Evolutionary conservation across 352 stramenopile genomes (phyloP).

Genomic region (Pseudoperonospora humuli): DNA sequence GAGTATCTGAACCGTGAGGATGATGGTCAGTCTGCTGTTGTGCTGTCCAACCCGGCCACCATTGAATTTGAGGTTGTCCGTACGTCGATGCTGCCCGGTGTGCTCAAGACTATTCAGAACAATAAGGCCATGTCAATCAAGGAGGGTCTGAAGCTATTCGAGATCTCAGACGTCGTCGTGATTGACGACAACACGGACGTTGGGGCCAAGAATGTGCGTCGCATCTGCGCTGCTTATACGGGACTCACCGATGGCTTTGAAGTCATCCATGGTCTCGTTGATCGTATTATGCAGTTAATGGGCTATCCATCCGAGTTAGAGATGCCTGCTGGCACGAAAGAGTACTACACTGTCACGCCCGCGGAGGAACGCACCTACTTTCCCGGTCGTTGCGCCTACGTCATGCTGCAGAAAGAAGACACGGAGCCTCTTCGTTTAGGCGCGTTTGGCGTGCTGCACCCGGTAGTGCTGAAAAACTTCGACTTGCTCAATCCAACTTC

Average conservation of each 20-base stretch:
- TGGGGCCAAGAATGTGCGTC: slow-evolving; percentile 93
- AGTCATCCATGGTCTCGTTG: slow-evolving; percentile 98
- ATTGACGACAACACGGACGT: slow-evolving; percentile 89
- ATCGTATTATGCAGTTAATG: slow-evolving; percentile 97
- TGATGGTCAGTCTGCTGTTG: slow-evolving; percentile 85
- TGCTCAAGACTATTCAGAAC: slow-evolving; percentile 98
- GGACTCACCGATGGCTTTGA: slow-evolving; percentile 97
- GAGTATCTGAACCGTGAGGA: slow-evolving; percentile 86
- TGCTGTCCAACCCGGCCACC: slow-evolving; percentile 97
- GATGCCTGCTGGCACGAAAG: slow-evolving; percentile 49
- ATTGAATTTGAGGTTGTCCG: slow-evolving; percentile 99
- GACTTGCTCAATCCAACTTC: slow-evolving; percentile 95
- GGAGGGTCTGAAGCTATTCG: slow-evolving; percentile 97
- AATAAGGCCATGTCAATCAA: slow-evolving; percentile 97
- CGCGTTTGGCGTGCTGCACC: slow-evolving; percentile 97
- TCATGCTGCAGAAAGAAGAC: slow-evolving; percentile 87
- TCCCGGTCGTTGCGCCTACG: slow-evolving; percentile 91
- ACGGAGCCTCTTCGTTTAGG: slow-evolving; percentile 77
- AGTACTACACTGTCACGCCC: slow-evolving; percentile 74
- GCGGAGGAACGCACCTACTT: slow-evolving; percentile 89
- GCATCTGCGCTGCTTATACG: slow-evolving; percentile 95
- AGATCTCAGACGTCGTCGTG: slow-evolving; percentile 98
- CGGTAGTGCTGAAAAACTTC: slow-evolving; percentile 96
- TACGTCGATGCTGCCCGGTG: slow-evolving; percentile 95
- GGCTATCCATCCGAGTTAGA: slow-evolving; percentile 83